Evolutionary conservation across 768 basidiomycete genomes (phyloP).

Genomic region (Xanthoconium stramineum): DNA sequence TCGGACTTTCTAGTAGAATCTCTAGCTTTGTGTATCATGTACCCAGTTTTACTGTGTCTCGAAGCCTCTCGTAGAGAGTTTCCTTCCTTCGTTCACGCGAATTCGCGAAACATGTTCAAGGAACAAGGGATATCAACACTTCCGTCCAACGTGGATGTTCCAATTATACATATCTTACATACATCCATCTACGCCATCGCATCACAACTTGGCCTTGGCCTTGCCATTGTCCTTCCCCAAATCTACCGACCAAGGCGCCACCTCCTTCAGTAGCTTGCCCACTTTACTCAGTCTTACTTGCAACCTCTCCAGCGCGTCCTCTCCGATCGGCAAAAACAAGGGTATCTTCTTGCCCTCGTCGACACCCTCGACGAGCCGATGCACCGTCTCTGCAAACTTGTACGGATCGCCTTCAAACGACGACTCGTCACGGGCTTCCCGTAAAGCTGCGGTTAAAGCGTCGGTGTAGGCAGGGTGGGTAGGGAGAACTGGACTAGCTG

Average conservation of each 20-base stretch:
- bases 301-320: slow-evolving; percentile 1
- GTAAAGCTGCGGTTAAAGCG: background rate
- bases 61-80: too few species aligned
- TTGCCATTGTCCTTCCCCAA: background rate
- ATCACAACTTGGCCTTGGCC: background rate
- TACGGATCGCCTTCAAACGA: slow-evolving; percentile 6
- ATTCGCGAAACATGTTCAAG: too few species aligned
- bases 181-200: background rate
- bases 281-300: background rate
- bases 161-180: too few species aligned
- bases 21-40: too few species aligned
- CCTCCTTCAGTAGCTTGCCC: background rate
- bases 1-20: too few species aligned
- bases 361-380: background rate
- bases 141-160: too few species aligned
- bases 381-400: background rate
- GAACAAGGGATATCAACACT: too few species aligned
- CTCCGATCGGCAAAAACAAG: slow-evolving; percentile 6
- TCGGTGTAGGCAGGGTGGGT: slow-evolving; percentile 7
- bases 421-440: background rate
- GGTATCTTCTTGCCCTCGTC: slow-evolving; percentile 2
- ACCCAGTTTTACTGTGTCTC: too few species aligned
- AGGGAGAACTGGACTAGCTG: background rate
- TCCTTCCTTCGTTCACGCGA: too few species aligned
- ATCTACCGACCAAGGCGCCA: slow-evolving; percentile 3